Percentiles rank a stretch among this genome's conserved stretches.
phyloP scores from a whole-genome alignment of 495 filamentous ascomycete genomes.

The Penicillium salamii region DNA sequence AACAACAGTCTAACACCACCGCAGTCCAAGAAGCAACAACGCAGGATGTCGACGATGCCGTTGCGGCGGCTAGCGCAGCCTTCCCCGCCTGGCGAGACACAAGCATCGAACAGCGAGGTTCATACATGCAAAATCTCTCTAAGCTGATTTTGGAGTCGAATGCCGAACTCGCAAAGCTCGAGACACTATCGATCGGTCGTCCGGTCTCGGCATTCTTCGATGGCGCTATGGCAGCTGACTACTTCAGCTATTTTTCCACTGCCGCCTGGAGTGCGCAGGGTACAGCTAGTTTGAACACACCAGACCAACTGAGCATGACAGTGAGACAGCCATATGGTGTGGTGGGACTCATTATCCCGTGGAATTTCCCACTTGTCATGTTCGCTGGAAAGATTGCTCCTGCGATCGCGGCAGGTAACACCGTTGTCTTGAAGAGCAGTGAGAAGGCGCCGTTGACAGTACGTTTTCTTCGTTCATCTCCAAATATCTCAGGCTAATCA shows the following conservation, averaged over 20 bases:
- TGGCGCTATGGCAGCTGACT: slow-evolving; percentile 14
- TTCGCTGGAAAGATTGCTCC: slow-evolving; percentile 54
- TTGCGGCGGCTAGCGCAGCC: slow-evolving; percentile 56
- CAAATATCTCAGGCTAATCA: slow-evolving; percentile 52
- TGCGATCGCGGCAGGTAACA: slow-evolving; percentile 57
- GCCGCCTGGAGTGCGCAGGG: slow-evolving; percentile 32
- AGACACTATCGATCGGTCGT: slow-evolving; percentile 31
- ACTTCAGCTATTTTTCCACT: slow-evolving; percentile 28
- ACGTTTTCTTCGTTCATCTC: slow-evolving; percentile 34
- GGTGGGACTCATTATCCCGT: slow-evolving; percentile 33
- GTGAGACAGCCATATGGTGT: slow-evolving; percentile 35
- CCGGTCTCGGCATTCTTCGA: slow-evolving; percentile 30
- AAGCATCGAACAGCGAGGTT: slow-evolving; percentile 39
- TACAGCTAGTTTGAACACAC: slow-evolving; percentile 59
- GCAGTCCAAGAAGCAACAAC: slow-evolving; percentile 44
- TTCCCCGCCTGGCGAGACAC: slow-evolving; percentile 59
- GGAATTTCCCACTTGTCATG: slow-evolving; percentile 33
- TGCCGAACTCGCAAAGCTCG: slow-evolving; percentile 51
- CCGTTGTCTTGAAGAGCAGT: slow-evolving; percentile 56
- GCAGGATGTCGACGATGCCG: slow-evolving; percentile 57
- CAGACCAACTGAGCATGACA: slow-evolving; percentile 50
- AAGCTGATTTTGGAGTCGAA: slow-evolving; percentile 47
- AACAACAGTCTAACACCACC: neutral
- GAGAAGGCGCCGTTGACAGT: slow-evolving; percentile 58
- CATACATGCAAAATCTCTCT: slow-evolving; percentile 52